A percentile compares a stretch with the other conserved stretches of the same genome.
Evolutionary conservation across 139 green algal species (phyloP).

Genomic region (Micractinium sp.): DNA sequence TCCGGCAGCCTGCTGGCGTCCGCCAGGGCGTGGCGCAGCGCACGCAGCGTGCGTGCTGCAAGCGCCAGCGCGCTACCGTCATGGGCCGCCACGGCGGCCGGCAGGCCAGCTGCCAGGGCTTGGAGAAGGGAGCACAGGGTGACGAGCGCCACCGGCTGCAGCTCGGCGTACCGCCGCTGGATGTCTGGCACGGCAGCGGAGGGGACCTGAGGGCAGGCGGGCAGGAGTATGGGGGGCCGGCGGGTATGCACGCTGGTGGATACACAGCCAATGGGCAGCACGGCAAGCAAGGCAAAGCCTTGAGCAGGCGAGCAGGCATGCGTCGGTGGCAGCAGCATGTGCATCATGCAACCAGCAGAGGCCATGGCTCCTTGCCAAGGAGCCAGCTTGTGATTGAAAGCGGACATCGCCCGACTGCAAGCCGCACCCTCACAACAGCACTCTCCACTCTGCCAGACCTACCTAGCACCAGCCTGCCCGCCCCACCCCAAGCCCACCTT

Average conservation of each 20-base stretch:
- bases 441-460: neutral
- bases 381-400: too few species aligned
- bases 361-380: too few species aligned
- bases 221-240: neutral
- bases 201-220: conserved; percentile 6
- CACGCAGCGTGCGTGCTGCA: neutral
- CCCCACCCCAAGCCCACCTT: neutral
- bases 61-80: neutral
- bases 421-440: neutral
- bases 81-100: neutral
- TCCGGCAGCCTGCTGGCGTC: neutral
- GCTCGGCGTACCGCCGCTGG: neutral
- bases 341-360: too few species aligned
- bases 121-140: conserved; percentile 34
- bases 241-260: neutral
- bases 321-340: too few species aligned
- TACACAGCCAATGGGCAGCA: neutral
- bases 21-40: conserved; percentile 8
- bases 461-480: neutral
- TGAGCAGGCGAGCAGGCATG: too few species aligned
- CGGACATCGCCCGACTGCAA: too few species aligned
- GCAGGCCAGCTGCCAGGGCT: neutral
- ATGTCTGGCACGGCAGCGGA: conserved; percentile 21
- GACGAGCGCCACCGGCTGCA: conserved; percentile 9
- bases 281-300: neutral